These are phyloP conservation scores for Epichloe brachyelytri DNA, from an alignment of 2,329 filamentous ascomycete species.

Conservation along the genomic window DNA sequence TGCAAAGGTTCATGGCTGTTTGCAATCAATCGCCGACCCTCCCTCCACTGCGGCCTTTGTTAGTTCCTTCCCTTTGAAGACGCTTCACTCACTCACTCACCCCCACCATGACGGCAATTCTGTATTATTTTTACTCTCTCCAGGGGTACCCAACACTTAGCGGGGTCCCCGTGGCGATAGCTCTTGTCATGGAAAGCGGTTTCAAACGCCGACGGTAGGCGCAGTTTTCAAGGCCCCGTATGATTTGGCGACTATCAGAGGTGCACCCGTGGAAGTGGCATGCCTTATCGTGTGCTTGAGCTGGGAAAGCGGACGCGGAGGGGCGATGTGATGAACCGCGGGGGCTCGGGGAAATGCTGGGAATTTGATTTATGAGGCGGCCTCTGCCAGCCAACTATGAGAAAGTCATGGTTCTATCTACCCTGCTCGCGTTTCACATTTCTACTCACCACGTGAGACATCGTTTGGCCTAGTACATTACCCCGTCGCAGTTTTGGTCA, in stretches of 20 bases:
- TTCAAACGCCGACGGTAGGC: background rate
- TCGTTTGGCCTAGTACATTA: background rate
- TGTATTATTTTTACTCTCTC: background rate
- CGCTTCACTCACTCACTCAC: background rate
- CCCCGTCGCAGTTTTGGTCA: too few relatives aligned
- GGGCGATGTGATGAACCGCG: background rate
- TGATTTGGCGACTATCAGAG: background rate
- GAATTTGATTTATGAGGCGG: background rate
- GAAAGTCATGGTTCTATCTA: background rate
- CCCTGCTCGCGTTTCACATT: background rate
- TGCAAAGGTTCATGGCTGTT: background rate
- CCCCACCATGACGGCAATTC: background rate
- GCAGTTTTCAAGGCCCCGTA: background rate
- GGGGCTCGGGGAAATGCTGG: background rate
- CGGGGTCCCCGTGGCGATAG: background rate
- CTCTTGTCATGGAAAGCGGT: background rate
- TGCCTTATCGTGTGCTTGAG: background rate
- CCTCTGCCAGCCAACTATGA: background rate
- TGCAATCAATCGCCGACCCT: background rate
- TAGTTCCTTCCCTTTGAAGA: background rate
- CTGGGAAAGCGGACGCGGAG: background rate
- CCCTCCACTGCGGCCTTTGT: background rate
- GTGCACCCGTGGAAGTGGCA: background rate
- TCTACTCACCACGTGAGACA: background rate
- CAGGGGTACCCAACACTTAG: background rate